Percentiles rank a stretch among this genome's conserved stretches.
phyloP scores from a whole-genome alignment of 2,329 filamentous ascomycete genomes.

The Aaosphaeria arxii region DNA sequence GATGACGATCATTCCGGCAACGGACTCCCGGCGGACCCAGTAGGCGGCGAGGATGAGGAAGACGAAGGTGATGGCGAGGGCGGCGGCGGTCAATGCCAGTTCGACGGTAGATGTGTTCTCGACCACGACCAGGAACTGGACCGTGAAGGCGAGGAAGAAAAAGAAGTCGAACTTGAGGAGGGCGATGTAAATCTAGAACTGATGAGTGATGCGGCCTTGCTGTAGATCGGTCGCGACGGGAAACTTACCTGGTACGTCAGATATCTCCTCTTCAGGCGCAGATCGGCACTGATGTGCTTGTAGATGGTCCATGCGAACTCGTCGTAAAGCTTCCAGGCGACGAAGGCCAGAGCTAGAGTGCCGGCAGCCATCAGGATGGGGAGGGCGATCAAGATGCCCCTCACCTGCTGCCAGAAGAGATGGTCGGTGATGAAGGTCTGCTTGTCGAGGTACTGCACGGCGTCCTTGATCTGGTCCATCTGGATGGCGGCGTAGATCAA shows the following conservation, averaged over 20 bases:
- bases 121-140: constrained; percentile 95
- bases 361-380: constrained; percentile 78
- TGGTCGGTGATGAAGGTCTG: constrained; percentile 46
- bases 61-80: constrained; percentile 84
- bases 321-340: constrained; percentile 94
- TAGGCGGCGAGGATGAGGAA: constrained; percentile 83
- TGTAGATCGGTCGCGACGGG: background rate
- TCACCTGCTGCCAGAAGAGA: constrained; percentile 65
- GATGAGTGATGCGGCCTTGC: background rate
- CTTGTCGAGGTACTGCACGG: constrained; percentile 56
- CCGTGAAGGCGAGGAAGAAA: constrained; percentile 98
- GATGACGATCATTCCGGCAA: constrained; percentile 70
- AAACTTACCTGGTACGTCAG: constrained; percentile 81
- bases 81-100: constrained; percentile 81
- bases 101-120: constrained; percentile 65
- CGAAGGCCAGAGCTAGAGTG: constrained; percentile 69
- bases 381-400: constrained; percentile 78
- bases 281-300: constrained; percentile 96
- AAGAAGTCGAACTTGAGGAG: constrained; percentile 99
- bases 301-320: constrained; percentile 99
- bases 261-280: constrained; percentile 95
- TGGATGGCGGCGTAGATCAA: constrained; percentile 92
- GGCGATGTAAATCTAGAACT: constrained; percentile 86
- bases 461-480: constrained; percentile 81
- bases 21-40: constrained; percentile 81